Percentiles rank a stretch among this genome's conserved stretches.
Evolutionary conservation across 208 protist genomes (phyloP).

Genomic region (Entamoeba moshkovskii): DNA sequence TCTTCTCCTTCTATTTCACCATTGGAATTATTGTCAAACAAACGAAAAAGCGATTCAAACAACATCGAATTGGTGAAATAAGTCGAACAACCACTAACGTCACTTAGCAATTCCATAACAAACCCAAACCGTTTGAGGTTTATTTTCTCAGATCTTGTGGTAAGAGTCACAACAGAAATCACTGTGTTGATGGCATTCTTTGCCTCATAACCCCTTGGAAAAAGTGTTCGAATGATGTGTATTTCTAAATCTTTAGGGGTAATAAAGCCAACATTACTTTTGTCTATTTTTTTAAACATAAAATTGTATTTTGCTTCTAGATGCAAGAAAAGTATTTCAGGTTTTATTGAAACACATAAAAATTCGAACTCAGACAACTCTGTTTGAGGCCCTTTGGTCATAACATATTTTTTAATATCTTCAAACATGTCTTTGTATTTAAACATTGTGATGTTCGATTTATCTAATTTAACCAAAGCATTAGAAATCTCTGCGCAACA

Average conservation of each 20-base stretch:
- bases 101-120: neutral
- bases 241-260: neutral
- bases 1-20: neutral
- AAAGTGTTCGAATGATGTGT: neutral
- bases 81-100: neutral
- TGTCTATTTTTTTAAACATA: neutral
- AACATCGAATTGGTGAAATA: neutral
- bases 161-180: neutral
- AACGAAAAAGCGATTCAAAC: neutral
- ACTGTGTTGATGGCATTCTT: neutral
- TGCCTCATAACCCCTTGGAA: neutral
- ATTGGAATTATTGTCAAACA: neutral
- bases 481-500: neutral
- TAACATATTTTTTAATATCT: neutral
- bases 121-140: neutral
- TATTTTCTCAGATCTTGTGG: neutral
- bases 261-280: neutral
- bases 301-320: neutral
- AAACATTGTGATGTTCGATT: neutral
- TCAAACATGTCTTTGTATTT: neutral
- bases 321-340: neutral
- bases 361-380: neutral
- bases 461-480: neutral
- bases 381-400: neutral
- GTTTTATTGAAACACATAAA: neutral